These are phyloP conservation scores for Phytomonas sp. DNA, from an alignment of 208 protist genomes.

Conservation along the genomic window DNA sequence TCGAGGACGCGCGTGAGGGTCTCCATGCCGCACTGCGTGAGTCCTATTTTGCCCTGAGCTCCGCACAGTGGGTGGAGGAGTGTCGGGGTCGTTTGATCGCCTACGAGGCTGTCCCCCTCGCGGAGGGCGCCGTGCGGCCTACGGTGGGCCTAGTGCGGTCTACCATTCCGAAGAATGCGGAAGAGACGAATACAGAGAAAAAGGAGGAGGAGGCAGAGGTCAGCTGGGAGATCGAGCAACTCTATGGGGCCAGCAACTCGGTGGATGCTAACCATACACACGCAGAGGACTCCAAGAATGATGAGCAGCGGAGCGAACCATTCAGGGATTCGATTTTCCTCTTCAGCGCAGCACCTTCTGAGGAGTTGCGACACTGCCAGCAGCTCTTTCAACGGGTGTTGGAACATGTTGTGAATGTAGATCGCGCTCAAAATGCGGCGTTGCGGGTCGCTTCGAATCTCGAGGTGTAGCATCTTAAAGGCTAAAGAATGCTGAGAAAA, in stretches of 20 bases:
- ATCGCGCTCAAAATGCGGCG: conserved; percentile 35
- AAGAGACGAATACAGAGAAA: background rate
- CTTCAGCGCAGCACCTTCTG: conserved; percentile 30
- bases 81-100: conserved; percentile 34
- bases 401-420: conserved; percentile 22
- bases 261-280: background rate
- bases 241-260: background rate
- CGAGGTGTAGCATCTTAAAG: background rate
- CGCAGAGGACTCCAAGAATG: background rate
- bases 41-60: conserved; percentile 39
- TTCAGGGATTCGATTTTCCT: conserved; percentile 29
- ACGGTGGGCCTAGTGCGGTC: conserved; percentile 12
- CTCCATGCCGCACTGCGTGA: conserved; percentile 46
- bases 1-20: conserved; percentile 26
- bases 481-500: background rate
- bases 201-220: background rate
- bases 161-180: background rate
- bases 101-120: conserved; percentile 37
- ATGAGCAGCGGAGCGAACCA: background rate
- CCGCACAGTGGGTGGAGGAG: conserved; percentile 42
- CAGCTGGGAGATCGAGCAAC: background rate
- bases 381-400: conserved; percentile 33
- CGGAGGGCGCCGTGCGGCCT: conserved; percentile 17
- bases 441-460: conserved; percentile 14
- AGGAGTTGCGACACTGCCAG: conserved; percentile 36